Evolutionary conservation across 495 filamentous ascomycete genomes (phyloP).

Genomic region (Neurospora cerealis): DNA sequence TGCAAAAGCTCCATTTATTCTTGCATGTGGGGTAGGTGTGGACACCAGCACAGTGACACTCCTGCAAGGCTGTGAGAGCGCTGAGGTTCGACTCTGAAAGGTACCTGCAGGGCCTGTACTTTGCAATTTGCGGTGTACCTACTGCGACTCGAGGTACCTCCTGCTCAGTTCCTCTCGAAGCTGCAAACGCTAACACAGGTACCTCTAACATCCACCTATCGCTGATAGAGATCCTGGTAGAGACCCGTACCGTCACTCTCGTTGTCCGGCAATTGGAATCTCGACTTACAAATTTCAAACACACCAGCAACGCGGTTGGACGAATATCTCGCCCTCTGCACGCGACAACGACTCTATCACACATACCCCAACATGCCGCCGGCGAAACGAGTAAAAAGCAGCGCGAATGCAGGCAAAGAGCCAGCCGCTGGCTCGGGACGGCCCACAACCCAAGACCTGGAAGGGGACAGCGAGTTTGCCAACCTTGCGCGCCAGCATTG

Average conservation of each 20-base stretch:
- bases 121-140: neutral
- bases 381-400: constrained; percentile 39
- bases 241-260: neutral
- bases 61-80: neutral
- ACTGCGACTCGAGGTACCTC: neutral
- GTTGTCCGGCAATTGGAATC: neutral
- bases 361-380: constrained; percentile 29
- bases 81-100: neutral
- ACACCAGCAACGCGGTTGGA: neutral
- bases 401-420: constrained; percentile 20
- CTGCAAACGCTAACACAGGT: neutral
- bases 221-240: neutral
- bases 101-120: neutral
- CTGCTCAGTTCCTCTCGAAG: neutral
- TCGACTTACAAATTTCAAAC: neutral
- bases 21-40: neutral
- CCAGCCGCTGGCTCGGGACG: constrained; percentile 27
- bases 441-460: constrained; percentile 39
- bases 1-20: neutral
- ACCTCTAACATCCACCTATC: neutral
- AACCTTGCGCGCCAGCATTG: constrained; percentile 77
- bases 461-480: constrained; percentile 72
- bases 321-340: constrained; percentile 1
- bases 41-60: neutral
- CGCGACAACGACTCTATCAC: constrained; percentile 7